A percentile compares a stretch with the other conserved stretches of the same genome.
Conservation (phyloP, 768 basidiomycete genomes). For the Suillus sp. region DNA sequence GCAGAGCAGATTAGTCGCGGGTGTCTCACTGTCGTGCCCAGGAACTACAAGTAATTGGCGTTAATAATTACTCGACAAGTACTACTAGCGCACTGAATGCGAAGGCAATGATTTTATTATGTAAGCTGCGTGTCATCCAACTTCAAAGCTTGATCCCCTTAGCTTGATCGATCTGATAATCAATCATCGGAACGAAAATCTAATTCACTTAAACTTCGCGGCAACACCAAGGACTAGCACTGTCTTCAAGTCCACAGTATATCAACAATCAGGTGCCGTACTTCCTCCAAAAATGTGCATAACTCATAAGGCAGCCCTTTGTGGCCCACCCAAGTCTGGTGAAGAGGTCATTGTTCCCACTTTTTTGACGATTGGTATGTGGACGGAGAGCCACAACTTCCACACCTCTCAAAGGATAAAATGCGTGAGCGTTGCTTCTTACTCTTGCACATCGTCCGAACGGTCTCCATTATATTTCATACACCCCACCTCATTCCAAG, state of each 20-base stretch:
- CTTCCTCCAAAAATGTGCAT: neutral
- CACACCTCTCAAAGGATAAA: conserved; percentile 5
- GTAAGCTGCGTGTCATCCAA: too few relatives aligned
- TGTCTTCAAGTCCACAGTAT: neutral
- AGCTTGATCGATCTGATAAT: too few relatives aligned
- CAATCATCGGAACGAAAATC: too few relatives aligned
- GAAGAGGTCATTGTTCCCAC: neutral
- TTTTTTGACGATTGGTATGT: neutral
- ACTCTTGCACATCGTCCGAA: neutral
- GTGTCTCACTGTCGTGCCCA: neutral
- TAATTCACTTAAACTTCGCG: neutral
- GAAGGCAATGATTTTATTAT: neutral
- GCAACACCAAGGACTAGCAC: neutral
- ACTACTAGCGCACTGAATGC: neutral
- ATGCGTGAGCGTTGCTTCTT: neutral
- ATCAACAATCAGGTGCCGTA: neutral
- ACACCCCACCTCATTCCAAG: neutral
- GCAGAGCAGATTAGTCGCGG: neutral
- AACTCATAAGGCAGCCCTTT: neutral
- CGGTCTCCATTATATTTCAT: neutral
- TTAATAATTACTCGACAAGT: neutral
- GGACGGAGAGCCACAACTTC: neutral
- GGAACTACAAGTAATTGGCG: neutral
- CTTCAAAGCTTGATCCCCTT: too few relatives aligned
- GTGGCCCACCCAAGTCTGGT: neutral